Conservation (phyloP, 2,329 filamentous ascomycete genomes). For the Bipolaris gigantea region DNA sequence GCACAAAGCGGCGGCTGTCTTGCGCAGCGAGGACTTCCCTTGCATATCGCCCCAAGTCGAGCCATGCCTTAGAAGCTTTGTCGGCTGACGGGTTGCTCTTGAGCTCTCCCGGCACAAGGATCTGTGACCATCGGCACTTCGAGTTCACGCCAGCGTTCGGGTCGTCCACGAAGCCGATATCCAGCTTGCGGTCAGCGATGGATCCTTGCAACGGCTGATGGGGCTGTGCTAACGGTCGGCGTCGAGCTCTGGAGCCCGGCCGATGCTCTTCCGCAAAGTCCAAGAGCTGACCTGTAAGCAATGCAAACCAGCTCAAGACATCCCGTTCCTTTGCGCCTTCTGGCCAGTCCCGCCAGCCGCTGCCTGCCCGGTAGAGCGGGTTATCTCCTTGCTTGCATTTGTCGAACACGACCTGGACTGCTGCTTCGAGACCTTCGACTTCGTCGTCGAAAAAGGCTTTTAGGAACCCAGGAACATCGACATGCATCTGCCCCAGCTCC, state of each 20-base stretch:
- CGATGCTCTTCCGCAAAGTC: conserved; percentile 19
- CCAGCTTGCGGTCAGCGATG: conserved; percentile 28
- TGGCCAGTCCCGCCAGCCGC: conserved; percentile 26
- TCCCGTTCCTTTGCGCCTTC: conserved; percentile 23
- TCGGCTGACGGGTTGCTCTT: no score
- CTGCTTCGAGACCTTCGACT: conserved; percentile 14
- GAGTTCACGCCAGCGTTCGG: conserved; percentile 13
- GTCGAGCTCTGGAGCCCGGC: conserved; percentile 12
- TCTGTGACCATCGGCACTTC: conserved; percentile 7
- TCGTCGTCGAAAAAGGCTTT: conserved; percentile 24
- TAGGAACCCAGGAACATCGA: no score
- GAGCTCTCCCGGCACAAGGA: no score
- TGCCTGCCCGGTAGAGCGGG: conserved; percentile 23
- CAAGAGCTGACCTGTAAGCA: conserved; percentile 20
- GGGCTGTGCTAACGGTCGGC: conserved; percentile 8
- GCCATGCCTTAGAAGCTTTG: no score
- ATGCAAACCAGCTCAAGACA: conserved; percentile 26
- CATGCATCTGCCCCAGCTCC: no score
- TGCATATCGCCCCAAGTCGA: background rate
- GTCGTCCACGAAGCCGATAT: conserved; percentile 29
- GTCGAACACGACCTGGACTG: conserved; percentile 21
- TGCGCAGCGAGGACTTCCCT: background rate
- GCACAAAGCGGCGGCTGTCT: no score
- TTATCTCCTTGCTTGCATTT: conserved; percentile 26
- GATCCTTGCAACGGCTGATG: conserved; percentile 28